Conservation (phyloP, 2,329 filamentous ascomycete species). For the Chaetothyriales sp. region DNA sequence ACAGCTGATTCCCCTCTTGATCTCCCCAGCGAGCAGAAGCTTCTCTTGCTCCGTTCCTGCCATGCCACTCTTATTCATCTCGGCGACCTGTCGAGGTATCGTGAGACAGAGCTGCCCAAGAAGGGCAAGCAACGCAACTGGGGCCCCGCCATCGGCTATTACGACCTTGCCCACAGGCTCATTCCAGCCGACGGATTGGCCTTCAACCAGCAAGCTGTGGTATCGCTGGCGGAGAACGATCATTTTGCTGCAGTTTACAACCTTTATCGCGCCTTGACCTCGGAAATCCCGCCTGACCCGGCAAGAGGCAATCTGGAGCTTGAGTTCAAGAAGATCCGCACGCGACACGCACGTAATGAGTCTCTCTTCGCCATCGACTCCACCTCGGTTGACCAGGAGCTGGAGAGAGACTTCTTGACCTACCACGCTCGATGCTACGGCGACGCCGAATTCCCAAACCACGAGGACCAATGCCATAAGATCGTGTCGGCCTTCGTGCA, state of each 20-base stretch:
- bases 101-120: constrained; percentile 48
- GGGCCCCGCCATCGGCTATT: constrained; percentile 69
- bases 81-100: constrained; percentile 81
- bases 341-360: constrained; percentile 43
- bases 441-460: constrained; percentile 44
- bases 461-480: constrained; percentile 72
- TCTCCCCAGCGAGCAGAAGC: constrained; percentile 38
- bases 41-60: constrained; percentile 57
- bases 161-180: constrained; percentile 65
- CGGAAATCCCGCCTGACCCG: constrained; percentile 59
- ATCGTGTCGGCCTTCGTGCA: constrained; percentile 65
- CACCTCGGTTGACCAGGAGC: constrained; percentile 22
- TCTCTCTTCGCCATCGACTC: constrained; percentile 27
- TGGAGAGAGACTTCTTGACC: constrained; percentile 22
- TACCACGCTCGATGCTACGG: constrained; percentile 5
- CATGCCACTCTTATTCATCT: constrained; percentile 74
- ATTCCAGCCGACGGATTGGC: constrained; percentile 66
- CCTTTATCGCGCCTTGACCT: constrained; percentile 69
- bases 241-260: constrained; percentile 80
- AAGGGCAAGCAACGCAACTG: constrained; percentile 62
- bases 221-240: constrained; percentile 61
- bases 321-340: constrained; percentile 57
- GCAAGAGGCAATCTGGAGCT: constrained; percentile 64
- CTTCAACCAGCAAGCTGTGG: constrained; percentile 81
- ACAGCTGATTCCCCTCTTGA: constrained; percentile 31